phyloP scores from a whole-genome alignment of 495 filamentous ascomycete genomes.

The Trypethelium eluteriae region DNA sequence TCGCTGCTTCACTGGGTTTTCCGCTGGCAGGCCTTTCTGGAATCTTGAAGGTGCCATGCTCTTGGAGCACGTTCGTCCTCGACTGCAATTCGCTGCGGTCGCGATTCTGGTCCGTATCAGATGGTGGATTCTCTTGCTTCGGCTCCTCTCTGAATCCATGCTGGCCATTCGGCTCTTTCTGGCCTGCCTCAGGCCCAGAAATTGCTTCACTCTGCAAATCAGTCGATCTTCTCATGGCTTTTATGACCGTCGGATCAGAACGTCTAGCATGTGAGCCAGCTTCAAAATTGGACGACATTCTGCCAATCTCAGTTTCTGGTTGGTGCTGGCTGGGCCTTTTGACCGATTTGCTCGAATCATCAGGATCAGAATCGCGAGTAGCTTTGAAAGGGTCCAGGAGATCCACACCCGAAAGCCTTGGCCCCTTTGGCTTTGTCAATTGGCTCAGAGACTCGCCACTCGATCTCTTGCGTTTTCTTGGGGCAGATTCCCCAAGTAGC shows the following conservation, averaged over 20 bases:
- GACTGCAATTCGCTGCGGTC: neutral
- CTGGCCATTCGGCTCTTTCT: neutral
- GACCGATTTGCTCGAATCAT: neutral
- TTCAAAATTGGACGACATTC: neutral
- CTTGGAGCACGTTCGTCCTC: neutral
- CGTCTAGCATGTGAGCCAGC: neutral
- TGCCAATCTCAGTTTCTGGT: neutral
- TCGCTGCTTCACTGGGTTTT: neutral
- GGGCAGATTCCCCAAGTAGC: neutral
- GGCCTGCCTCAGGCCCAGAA: neutral
- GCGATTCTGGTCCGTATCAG: neutral
- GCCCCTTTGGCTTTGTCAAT: neutral
- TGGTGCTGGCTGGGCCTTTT: neutral
- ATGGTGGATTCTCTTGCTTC: neutral
- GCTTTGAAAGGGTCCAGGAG: neutral
- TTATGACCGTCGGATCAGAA: neutral
- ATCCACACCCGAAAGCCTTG: neutral
- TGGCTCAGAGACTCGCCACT: slow-evolving; percentile 1
- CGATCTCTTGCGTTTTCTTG: slow-evolving; percentile 6
- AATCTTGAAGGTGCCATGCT: slow-evolving; percentile 3
- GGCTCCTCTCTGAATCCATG: neutral
- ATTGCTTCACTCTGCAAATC: neutral
- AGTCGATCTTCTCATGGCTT: neutral
- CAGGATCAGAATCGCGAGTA: neutral
- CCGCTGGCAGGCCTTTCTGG: neutral